A percentile compares a stretch with the other conserved stretches of the same genome.
Conservation (phyloP, 306 rosid genomes). For the Malus fusca region DNA sequence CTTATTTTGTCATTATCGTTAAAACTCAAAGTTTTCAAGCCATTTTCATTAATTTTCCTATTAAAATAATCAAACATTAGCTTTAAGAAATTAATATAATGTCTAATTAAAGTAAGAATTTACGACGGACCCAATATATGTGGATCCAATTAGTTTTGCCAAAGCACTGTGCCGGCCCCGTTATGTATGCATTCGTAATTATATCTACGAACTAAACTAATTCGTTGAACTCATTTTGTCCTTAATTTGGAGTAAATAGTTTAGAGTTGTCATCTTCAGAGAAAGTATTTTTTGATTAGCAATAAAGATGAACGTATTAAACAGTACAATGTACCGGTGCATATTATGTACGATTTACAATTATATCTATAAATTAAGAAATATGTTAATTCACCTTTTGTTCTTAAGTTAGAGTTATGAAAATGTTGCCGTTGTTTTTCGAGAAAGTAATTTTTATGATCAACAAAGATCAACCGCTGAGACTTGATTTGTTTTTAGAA, state of each 20-base stretch:
- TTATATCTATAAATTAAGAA: no score
- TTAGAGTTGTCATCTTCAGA: no score
- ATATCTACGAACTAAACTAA: not conserved
- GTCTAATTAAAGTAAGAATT: not conserved
- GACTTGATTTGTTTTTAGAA: not conserved
- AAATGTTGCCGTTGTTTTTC: rapidly evolving
- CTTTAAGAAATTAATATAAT: not conserved
- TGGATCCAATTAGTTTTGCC: not conserved
- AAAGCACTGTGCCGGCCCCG: not conserved
- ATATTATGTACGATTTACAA: not conserved
- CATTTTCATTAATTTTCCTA: no score
- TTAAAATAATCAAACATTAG: no score
- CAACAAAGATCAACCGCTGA: not conserved
- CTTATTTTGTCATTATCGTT: no score
- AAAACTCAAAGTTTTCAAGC: no score
- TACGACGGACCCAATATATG: not conserved
- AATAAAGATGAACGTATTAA: no score
- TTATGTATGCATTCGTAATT: no score
- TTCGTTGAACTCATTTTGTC: not conserved
- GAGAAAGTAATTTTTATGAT: no score
- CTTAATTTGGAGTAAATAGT: no score
- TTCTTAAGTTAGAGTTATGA: not conserved
- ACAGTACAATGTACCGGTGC: no score
- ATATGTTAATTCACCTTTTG: not conserved
- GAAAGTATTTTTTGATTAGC: no score